Percentiles rank a stretch among this genome's conserved stretches.
phyloP scores from a whole-genome alignment of 768 basidiomycete species.

The Russula dissimulans region DNA sequence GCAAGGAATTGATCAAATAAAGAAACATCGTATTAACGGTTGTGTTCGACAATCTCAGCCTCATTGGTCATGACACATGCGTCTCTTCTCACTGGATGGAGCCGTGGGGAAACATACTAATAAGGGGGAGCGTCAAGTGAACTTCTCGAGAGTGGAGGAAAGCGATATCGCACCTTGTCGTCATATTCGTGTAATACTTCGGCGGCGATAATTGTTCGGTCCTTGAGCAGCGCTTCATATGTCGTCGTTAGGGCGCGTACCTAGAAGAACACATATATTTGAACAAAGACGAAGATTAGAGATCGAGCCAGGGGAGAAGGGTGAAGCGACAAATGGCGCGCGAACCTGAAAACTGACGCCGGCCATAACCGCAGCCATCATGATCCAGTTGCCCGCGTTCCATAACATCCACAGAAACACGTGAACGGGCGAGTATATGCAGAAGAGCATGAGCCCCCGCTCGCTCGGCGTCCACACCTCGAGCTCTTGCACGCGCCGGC shows the following conservation, averaged over 20 bases:
- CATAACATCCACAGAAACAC: conserved; percentile 65
- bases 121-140: background rate
- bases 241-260: conserved; percentile 41
- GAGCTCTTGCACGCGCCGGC: conserved; percentile 57
- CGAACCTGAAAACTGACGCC: conserved; percentile 56
- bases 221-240: conserved; percentile 62
- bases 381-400: conserved; percentile 65
- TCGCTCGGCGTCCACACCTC: conserved; percentile 73
- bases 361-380: conserved; percentile 61
- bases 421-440: conserved; percentile 73
- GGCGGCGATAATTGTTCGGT: conserved; percentile 61
- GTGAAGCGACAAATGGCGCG: background rate
- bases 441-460: conserved; percentile 59
- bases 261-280: conserved; percentile 26
- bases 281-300: background rate
- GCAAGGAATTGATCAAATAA: background rate
- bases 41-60: conserved; percentile 60
- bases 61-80: conserved; percentile 82
- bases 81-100: conserved; percentile 68
- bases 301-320: background rate
- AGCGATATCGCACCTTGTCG: conserved; percentile 43
- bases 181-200: conserved; percentile 85
- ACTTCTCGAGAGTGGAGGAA: background rate
- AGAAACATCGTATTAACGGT: conserved; percentile 17
- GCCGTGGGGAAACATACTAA: conserved; percentile 77